Evolutionary conservation across 169 alveolate genomes (phyloP), one percentile per base, ranked within the genome.

Genomic region (Eimeria tenella): DNA sequence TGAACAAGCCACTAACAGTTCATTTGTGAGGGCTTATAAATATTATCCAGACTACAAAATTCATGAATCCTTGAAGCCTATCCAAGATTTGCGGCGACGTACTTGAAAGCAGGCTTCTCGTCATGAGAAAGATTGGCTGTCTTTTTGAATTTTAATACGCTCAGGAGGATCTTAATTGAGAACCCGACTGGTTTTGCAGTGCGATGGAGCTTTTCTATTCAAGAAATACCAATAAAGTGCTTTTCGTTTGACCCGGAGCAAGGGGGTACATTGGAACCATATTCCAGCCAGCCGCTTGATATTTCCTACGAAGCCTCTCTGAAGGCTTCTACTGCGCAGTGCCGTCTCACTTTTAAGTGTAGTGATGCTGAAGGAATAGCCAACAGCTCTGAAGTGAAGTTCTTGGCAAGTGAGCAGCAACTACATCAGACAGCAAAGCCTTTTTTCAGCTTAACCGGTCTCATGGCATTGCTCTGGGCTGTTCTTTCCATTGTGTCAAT

Each of bases 291-390:
- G n/a, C 63, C 92, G 19, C 81, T 84, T 49, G 73, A 62, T 55
- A 17, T 84, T 19, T 55, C 42, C 31, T 84, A 84, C 63, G 81
- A 84, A 6, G 92, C 92, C 53, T 63, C 92, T 19, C 11, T 63
- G 23, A 84, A 84, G 52, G 81, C 92, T 7, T 60, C 92, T 11
- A 63, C 92, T 21, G 92, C 81, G 15, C 92, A 84, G 81, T 84
- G 92, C 79, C 92, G 92, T 19, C 92, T 84, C 13, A 63, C 25
- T 23, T 84, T 84, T 21, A 31, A 70, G 73, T 84, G 92, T 52
- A 49, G 81, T 31, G 92, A 84, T 84, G 65, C 81, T 31, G 92
- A 84, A 65, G 92, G 92, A 49, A 63, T 84, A 42, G 9, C 63
- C 15, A 84, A 11, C 81, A 63, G 92, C 65, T 62, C 62, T n/a